Base-by-base conservation (phyloP, 345 rosid genomes). In the Mallotus nudiflorus region DNA sequence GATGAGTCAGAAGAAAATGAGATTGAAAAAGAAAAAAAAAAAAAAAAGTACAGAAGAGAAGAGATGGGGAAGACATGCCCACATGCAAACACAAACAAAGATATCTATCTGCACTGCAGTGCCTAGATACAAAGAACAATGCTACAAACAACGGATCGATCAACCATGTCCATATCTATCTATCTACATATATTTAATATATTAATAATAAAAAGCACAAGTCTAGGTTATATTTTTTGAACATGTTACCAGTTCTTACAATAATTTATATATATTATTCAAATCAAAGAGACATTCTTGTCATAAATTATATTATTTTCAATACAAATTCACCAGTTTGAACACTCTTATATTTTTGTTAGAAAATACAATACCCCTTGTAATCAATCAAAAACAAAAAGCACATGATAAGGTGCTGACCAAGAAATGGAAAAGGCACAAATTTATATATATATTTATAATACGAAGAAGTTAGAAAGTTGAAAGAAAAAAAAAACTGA, bases 1-100 rank as follows among this genome's bases (percentile, higher is more conserved):
- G 28, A 16, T 42, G 42, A 67, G 33, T 19, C 53, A 57, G 33
- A 33, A 27, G 56, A 59, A 68, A 39, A 63, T 68, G 31, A 54
- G 37, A 62, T 46, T n/a, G n/a, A n/a, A n/a, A n/a, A n/a, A n/a
- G n/a, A n/a, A n/a, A n/a, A n/a, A n/a, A n/a, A n/a, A n/a, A n/a
- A n/a, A n/a, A n/a, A n/a, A 28, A 61, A 54, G 37, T 33, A 6
- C n/a, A 6, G 37, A 2, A 6, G 4, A 33, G 37, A 33, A 42
- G 4, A 42, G 57, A 42, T 60, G 45, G 11, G 67, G 39, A 56
- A 62, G 35, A 73, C 52, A 58, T 9, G n/a, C 24, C 5, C 63
- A 44, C 64, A 57, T 63, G 49, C 66, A 55, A 27, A 40, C n/a
- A 54, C n/a, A 37, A 14, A 15, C 10, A 35, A 14, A 13, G 2